Percentiles rank a stretch among this genome's conserved stretches.
Evolutionary conservation across 192 early-diverging fungal species (phyloP).

Genomic region (Rhizoclosmatium globosum): DNA sequence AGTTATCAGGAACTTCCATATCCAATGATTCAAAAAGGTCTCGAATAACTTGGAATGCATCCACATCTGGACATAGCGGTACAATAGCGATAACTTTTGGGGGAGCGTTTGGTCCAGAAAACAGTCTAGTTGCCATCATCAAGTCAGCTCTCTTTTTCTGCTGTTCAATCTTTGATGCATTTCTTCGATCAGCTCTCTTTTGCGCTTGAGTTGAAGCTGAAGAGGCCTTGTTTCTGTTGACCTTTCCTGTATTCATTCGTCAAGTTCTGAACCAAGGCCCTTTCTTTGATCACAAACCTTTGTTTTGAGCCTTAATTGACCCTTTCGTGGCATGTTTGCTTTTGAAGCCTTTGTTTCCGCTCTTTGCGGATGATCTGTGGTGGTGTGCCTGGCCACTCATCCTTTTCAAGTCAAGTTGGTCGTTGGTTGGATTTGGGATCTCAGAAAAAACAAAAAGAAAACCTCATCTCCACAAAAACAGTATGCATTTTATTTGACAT

Average conservation of each 20-base stretch:
- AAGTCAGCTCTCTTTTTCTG: conserved; percentile 83
- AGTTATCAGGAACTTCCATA: conserved; percentile 32
- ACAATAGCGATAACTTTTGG: conserved; percentile 92
- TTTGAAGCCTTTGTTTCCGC: conserved; percentile 97
- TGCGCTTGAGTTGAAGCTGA: conserved; percentile 44
- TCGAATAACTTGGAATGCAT: conserved; percentile 55
- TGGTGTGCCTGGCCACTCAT: conserved; percentile 26
- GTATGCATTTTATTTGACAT: no score
- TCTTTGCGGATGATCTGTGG: conserved; percentile 83
- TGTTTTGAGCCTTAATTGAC: conserved; percentile 77
- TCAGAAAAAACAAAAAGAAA: conserved; percentile 26
- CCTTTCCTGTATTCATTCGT: conserved; percentile 44
- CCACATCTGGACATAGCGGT: conserved; percentile 84
- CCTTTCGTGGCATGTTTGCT: conserved; percentile 89
- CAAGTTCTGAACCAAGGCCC: not conserved
- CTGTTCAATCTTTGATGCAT: conserved; percentile 80
- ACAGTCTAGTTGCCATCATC: conserved; percentile 76
- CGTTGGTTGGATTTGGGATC: not conserved
- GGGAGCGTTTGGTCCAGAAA: conserved; percentile 80
- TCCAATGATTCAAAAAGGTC: conserved; percentile 61
- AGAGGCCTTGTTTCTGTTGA: conserved; percentile 33
- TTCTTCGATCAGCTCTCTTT: conserved; percentile 80
- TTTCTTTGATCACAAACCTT: conserved; percentile 59
- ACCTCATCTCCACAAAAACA: no score
- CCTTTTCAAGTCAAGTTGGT: not conserved